Base-by-base conservation (phyloP, 176 grass and related monocot genomes). In the Oryza nivara region DNA sequence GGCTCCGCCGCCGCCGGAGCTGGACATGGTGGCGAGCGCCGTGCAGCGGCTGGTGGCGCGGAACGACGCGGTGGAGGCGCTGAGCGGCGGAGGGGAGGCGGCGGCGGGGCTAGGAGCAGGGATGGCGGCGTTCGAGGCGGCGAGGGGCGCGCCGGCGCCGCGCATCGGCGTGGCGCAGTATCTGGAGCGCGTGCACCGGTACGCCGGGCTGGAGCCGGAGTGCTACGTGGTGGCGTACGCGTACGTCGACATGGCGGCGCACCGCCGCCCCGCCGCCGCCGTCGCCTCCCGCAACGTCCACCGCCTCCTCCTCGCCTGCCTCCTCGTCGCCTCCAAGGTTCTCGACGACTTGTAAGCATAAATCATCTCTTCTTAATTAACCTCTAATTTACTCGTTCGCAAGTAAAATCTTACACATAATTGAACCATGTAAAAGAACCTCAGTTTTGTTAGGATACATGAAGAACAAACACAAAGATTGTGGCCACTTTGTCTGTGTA, bases 271-370 rank as follows among this genome's bases (percentile, higher is more conserved):
- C n/a, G 81, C 78, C 28, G 82, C 84, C 36, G 84, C 73, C 34
- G 91, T 98, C 5, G 85, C 83, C 26, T 95, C 93, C 15, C 74
- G 73, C 80, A 95, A 93, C 85, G 91, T 98, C 4, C 96, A 98
- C 81, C 89, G 96, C 2, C 86, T 98, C 35, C 80, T 91, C 45
- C 96, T 98, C 23, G 87, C 93, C 0, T 88, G 89, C 86, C 88
- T 98, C 81, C 77, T 98, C 78, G 12, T 98, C 61, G 96, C 96
- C 76, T 98, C 93, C 77, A 98, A 98, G 88, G 70, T 98, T 17
- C 93, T 94, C 9, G 96, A 98, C 32, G 96, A 98, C 89, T 74
- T 90, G 96, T 95, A 89, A 73, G 93, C 40, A 6, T 19, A 17
- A 17, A 17, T 6, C 16, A 56, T 56, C 16, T 56, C 16, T 32